Conservation (phyloP, 805 yeast species). For the Cyberlindnera veronae region DNA sequence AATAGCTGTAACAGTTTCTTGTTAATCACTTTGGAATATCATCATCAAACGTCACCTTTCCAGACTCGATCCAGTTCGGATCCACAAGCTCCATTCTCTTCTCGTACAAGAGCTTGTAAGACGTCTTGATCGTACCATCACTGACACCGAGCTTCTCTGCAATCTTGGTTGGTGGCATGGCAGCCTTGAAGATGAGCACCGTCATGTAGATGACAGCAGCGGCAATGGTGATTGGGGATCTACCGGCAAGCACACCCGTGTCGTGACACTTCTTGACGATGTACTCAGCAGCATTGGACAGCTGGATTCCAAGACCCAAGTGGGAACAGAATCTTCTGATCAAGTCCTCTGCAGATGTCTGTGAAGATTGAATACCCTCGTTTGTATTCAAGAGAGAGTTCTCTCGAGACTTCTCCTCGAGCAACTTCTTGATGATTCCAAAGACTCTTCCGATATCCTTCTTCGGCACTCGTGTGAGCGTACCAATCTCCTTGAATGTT, state of each 20-base stretch:
- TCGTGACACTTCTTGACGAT: conserved; percentile 89
- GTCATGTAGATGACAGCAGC: conserved; percentile 97
- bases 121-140: conserved; percentile 94
- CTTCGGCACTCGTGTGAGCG: conserved; percentile 87
- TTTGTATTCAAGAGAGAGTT: conserved; percentile 26
- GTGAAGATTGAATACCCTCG: conserved; percentile 61
- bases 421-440: conserved; percentile 72
- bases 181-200: conserved; percentile 78
- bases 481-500: conserved; percentile 94
- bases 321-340: conserved; percentile 96
- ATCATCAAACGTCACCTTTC: conserved; percentile 52
- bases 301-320: conserved; percentile 78
- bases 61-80: conserved; percentile 69
- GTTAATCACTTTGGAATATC: conserved; percentile 14
- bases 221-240: conserved; percentile 96
- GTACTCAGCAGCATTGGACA: conserved; percentile 88
- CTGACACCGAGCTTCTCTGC: conserved; percentile 94
- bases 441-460: conserved; percentile 93
- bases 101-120: conserved; percentile 77
- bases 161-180: conserved; percentile 71
- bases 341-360: conserved; percentile 89
- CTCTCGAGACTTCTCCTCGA: conserved; percentile 40
- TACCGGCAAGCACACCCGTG: conserved; percentile 90
- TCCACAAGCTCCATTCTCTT: conserved; percentile 71
- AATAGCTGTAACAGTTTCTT: too few relatives aligned